Evolutionary conservation across 306 rosid genomes (phyloP), one percentile per base, ranked within the genome.

Genomic region (Cucumis melo): DNA sequence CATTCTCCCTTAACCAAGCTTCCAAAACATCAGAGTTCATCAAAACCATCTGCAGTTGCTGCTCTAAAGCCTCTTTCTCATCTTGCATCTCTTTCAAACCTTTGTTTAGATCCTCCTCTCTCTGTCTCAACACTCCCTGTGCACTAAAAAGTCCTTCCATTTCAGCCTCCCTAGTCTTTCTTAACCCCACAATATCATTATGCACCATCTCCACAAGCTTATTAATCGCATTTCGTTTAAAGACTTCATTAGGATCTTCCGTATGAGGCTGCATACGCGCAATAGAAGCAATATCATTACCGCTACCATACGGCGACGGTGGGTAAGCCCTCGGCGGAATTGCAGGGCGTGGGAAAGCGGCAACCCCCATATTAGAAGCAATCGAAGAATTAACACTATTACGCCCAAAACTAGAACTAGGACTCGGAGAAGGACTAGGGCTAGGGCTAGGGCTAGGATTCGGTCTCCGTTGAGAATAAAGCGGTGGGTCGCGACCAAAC

Each of bases 11-110:
- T 84, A 89, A 44, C 99, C 99, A 95, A 9, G 77, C 87, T 36
- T 95, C 98, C 29, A 92, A 48, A 60, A 92, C 84, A 75, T 92
- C 99, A 2, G 85, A 58, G 54, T 95, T 91, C 96, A 90, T 92
- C 90, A 95, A 77, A 68, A 92, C 89, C 86, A 89, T 89, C 90
- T 95, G 99, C 79, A 95, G 24, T 38, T 90, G 93, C 88, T 88
- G 98, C 88, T 95, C 99, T 84, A 95, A 76, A 6, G 82, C 89
- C 80, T 92, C 99, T 87, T 77, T 92, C 87, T 92, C 99, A 27
- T 81, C 93, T 78, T 76, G 82, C 98, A 93, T 88, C 78, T 88
- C 98, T 80, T 68, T 86, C 89, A 88, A 36, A 7, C 96, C 98
- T 20, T 68, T 78, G 41, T 78, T 75, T 1, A 93, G 76, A 74